Evolutionary conservation across 1,139 yeast genomes (phyloP).

Genomic region (Spathaspora jeffriesii): DNA sequence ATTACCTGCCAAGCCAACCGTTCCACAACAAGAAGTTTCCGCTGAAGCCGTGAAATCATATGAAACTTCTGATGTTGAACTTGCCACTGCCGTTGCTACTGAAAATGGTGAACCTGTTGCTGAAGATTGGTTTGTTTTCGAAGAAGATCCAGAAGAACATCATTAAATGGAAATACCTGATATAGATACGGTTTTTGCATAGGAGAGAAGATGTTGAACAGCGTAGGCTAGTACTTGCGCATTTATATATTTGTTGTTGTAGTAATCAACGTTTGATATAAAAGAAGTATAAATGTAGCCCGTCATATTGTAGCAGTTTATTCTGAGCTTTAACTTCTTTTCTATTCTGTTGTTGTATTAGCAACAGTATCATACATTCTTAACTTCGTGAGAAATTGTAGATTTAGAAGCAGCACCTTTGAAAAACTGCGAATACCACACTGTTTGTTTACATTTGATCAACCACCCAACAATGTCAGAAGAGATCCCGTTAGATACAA

Average conservation of each 20-base stretch:
- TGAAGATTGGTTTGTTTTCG: constrained; percentile 86
- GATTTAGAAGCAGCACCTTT: too few species aligned
- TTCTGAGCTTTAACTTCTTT: too few species aligned
- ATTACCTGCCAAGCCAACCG: constrained; percentile 71
- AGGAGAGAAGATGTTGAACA: not conserved
- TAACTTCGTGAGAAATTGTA: too few species aligned
- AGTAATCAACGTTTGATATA: not conserved
- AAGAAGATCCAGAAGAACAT: constrained; percentile 68
- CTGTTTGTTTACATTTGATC: constrained; percentile 1
- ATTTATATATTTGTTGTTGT: not conserved
- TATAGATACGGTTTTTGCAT: not conserved
- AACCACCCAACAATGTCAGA: not conserved
- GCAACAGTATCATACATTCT: too few species aligned
- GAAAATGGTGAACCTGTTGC: constrained; percentile 46
- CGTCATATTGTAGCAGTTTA: not conserved
- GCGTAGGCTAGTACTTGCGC: not conserved
- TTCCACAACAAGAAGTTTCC: constrained; percentile 74
- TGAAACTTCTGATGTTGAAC: constrained; percentile 77
- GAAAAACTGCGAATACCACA: not conserved
- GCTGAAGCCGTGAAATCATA: constrained; percentile 76
- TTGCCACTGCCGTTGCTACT: constrained; percentile 44
- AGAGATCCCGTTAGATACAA: not conserved
- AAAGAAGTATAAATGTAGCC: not conserved
- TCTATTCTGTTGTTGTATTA: not conserved
- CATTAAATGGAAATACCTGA: constrained; percentile 7